phyloP scores from a whole-genome alignment of 2,329 filamentous ascomycete species.

The Lachnellula arida region DNA sequence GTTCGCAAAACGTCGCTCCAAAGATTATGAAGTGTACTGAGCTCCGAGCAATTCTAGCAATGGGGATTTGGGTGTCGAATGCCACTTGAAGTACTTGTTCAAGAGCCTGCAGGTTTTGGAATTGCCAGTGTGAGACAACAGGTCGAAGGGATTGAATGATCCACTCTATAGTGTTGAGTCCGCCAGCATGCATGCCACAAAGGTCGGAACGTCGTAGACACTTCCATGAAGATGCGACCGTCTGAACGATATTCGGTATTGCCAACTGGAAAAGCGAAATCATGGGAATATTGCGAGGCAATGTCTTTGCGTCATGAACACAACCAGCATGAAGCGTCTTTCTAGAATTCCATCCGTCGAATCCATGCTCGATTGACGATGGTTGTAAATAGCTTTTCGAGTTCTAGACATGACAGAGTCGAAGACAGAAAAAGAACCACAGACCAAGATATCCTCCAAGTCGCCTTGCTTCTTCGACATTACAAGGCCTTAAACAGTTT shows the following conservation, averaged over 20 bases:
- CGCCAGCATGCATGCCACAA: slow-evolving; percentile 48
- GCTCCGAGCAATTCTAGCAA: slow-evolving; percentile 39
- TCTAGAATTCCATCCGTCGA: slow-evolving; percentile 47
- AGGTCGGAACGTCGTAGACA: slow-evolving; percentile 52
- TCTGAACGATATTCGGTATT: slow-evolving; percentile 46
- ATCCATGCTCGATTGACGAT: slow-evolving; percentile 48
- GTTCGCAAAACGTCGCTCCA: slow-evolving; percentile 47
- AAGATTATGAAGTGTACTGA: slow-evolving; percentile 44
- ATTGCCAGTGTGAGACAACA: slow-evolving; percentile 51
- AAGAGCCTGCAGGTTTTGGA: slow-evolving; percentile 49
- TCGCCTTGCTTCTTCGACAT: slow-evolving; percentile 54
- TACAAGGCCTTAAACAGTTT: slow-evolving; percentile 47
- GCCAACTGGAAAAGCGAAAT: slow-evolving; percentile 48
- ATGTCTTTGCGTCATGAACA: slow-evolving; percentile 51
- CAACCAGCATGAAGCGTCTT: slow-evolving; percentile 51
- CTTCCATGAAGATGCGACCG: slow-evolving; percentile 46
- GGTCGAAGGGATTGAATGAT: slow-evolving; percentile 50
- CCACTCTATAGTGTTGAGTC: slow-evolving; percentile 49
- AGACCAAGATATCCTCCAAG: slow-evolving; percentile 44
- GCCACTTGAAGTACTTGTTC: slow-evolving; percentile 50
- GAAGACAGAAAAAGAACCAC: slow-evolving; percentile 44
- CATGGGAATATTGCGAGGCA: slow-evolving; percentile 46
- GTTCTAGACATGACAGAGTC: slow-evolving; percentile 53
- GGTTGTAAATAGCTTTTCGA: slow-evolving; percentile 50
- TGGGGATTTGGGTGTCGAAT: slow-evolving; percentile 47